These are phyloP conservation scores for Cubamyces lactineus DNA, from an alignment of 768 basidiomycete genomes.

Conservation along the genomic window DNA sequence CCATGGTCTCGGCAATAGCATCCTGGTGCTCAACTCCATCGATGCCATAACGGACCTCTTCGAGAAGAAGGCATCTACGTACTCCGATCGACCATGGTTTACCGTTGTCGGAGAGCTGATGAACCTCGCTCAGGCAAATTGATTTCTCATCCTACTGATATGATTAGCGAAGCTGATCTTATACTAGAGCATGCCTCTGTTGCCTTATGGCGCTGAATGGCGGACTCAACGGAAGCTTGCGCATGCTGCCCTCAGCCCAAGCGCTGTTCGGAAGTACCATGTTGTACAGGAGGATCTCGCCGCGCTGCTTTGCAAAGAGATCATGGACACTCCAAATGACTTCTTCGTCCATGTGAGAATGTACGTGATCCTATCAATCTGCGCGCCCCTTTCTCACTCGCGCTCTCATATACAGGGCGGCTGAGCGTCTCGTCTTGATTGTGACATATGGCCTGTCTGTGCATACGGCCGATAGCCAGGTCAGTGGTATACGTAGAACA, in stretches of 20 bases:
- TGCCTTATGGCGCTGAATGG: constrained; percentile 31
- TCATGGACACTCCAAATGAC: constrained; percentile 10
- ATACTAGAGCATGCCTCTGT: constrained; percentile 30
- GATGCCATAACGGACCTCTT: constrained; percentile 35
- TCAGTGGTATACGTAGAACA: neutral
- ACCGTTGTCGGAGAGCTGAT: constrained; percentile 43
- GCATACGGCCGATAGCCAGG: constrained; percentile 16
- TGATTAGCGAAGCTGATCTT: neutral
- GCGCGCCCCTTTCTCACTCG: neutral
- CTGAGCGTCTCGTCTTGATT: constrained; percentile 7
- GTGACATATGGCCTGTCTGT: constrained; percentile 14
- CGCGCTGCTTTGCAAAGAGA: constrained; percentile 18
- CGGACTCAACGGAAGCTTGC: constrained; percentile 35
- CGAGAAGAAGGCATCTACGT: constrained; percentile 33
- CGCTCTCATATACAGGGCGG: neutral
- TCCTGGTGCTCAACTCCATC: constrained; percentile 37
- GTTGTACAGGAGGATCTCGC: constrained; percentile 35
- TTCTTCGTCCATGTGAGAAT: constrained; percentile 18
- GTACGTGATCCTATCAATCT: neutral
- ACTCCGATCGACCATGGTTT: constrained; percentile 40
- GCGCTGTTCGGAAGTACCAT: constrained; percentile 39
- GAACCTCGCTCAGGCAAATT: constrained; percentile 27
- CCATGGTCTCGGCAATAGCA: constrained; percentile 32
- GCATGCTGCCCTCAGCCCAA: constrained; percentile 34
- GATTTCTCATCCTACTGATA: too few species aligned